Evolutionary conservation across 768 basidiomycete species (phyloP), one percentile per base, ranked within the genome.

Genomic region (Lentinula boryana): DNA sequence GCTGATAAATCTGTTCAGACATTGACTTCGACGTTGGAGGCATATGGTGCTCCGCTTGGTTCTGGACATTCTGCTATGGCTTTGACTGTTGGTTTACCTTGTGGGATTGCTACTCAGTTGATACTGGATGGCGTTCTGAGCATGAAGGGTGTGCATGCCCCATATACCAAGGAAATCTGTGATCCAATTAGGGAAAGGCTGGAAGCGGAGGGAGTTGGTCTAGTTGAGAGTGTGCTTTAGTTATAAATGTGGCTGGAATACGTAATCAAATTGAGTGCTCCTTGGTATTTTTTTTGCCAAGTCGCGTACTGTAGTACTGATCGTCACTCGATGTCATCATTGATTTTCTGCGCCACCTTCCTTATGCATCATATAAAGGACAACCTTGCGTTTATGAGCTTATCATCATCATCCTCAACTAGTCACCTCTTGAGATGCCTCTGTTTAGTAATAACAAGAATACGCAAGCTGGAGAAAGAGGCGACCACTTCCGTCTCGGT

Each of bases 101-200:
- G 93, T 69, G 96, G 95, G 64, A 90, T 98, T 68, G 95, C 97
- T 1, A 85, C 87, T 0, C 94, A 98, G 78, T 80, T 95, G 63
- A 84, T 99, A 27, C 78, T 99, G 51, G 94, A 98, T 67, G 95
- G 95, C 64, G 83, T 85, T 49, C 75, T 98, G 69, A 83, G 74
- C 63, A 83, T 78, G 40, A 84, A 89, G 13, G 96, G 96, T 68
- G 82, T 99, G 5, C 83, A 86, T 53, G 89, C 85, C 10, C 96
- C 96, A 2, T 98, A 98, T 75, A 84, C 82, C 61, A 88, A 89
- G 75, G 88, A 90, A 70, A 84, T 93, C 40, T 92, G 90, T 68
- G 88, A 91, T 57, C 85, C 86, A 23, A 80, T 94, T 62, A 78
- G 89, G 44, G 78, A 77, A 60, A 68, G 79, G 23, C 70, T 93